phyloP scores from a whole-genome alignment of 139 green algal species.

The Chlorella sp. region DNA sequence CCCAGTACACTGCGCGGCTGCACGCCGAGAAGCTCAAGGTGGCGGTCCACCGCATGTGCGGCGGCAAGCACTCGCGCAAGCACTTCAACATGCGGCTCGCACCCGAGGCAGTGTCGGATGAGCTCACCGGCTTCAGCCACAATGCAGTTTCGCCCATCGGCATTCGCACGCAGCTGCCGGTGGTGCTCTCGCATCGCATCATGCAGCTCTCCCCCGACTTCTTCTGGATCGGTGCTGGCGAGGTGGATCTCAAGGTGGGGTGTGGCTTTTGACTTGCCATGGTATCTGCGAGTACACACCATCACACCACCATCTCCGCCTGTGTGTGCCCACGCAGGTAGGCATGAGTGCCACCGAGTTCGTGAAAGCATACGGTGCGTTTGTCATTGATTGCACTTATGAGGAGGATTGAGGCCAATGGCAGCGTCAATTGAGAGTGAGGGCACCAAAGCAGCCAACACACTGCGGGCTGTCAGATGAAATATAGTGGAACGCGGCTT shows the following conservation, averaged over 20 bases:
- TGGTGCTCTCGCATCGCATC: slow-evolving; percentile 78
- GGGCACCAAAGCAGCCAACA: too few relatives aligned
- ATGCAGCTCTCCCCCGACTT: slow-evolving; percentile 48
- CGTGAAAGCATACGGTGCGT: slow-evolving; percentile 51
- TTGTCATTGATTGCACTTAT: slow-evolving; percentile 67
- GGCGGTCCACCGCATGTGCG: slow-evolving; percentile 62
- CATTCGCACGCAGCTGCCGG: slow-evolving; percentile 66
- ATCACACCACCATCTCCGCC: background rate
- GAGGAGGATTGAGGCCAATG: too few relatives aligned
- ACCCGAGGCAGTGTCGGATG: slow-evolving; percentile 63
- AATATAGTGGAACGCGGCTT: too few relatives aligned
- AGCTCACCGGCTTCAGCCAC: slow-evolving; percentile 74
- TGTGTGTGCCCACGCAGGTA: background rate
- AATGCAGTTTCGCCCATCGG: slow-evolving; percentile 87
- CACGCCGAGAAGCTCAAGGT: slow-evolving; percentile 80
- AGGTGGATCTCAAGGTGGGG: slow-evolving; percentile 90
- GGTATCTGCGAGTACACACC: too few relatives aligned
- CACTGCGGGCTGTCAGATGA: too few relatives aligned
- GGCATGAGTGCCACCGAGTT: slow-evolving; percentile 55
- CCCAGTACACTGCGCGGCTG: slow-evolving; percentile 78
- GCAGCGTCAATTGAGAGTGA: too few relatives aligned
- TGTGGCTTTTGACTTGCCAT: background rate
- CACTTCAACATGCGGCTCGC: slow-evolving; percentile 88
- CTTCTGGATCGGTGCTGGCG: slow-evolving; percentile 86
- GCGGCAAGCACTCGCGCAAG: slow-evolving; percentile 37